Evolutionary conservation across 352 stramenopile species (phyloP), one percentile per base, ranked within the genome.

Genomic region (Phytopythium cucurbitacearum): DNA sequence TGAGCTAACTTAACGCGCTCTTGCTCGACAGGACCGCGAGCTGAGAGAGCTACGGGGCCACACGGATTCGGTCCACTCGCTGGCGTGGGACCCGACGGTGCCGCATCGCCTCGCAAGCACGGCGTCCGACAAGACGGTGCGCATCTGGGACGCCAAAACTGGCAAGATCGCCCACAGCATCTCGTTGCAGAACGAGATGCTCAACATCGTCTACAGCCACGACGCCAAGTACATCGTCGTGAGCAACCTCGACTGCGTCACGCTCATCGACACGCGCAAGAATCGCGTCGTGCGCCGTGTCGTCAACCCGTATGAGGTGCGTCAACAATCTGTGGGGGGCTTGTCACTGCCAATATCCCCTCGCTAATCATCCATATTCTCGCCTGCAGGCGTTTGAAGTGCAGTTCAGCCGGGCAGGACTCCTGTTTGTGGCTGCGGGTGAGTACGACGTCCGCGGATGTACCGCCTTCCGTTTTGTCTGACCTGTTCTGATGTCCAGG

Each of bases 201-300:
- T 90, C 21, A 92, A 90, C 57, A 77, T 94, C 39, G 76, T 85
- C 4, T 94, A 90, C 63, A 90, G 73, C 56, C 69, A 78, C 46
- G 84, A 94, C 48, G 80, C 73, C 52, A 91, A 91, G 62, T 92
- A 84, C 64, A 85, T 94, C 33, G 84, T 80, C 13, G 84, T 80
- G 51, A 84, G 78, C 53, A 88, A 89, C 51, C 39, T 77, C 32
- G 80, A 89, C 53, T 85, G 76, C 58, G 80, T 91, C 36, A 87
- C 66, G 48, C 76, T 94, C 43, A 88, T 94, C 48, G 84, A 94
- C 53, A 86, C 82, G 46, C 74, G 77, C 59, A 94, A 92, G 62
- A 71, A 87, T 54, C 81, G 82, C 44, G 71, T 94, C 7, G 74
- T 89, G 63, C 77, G 79, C 32, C 73, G 76, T 32, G 72, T 92